Evolutionary conservation across 225 moss, liverwort and hornwort genomes (phyloP).

Genomic region (Bryoerythrophyllum caledonicum): DNA sequence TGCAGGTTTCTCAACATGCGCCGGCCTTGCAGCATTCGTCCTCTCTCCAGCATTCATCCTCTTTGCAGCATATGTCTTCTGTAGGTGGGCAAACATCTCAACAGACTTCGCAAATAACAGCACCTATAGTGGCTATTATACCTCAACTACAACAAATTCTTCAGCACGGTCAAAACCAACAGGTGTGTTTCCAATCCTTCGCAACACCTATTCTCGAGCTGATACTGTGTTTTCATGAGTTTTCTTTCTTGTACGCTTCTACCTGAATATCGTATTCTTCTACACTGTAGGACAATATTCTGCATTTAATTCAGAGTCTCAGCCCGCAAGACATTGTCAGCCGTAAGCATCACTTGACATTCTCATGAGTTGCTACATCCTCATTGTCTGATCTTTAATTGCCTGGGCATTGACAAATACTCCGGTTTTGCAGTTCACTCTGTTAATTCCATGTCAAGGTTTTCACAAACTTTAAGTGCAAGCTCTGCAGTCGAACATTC

Average conservation of each 20-base stretch:
- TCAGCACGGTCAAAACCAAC: conserved; percentile 57
- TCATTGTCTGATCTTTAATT: background rate
- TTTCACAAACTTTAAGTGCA: conserved; percentile 55
- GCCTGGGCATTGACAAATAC: conserved; percentile 13
- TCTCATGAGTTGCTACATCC: background rate
- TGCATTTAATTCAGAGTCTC: conserved; percentile 57
- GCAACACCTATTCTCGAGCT: background rate
- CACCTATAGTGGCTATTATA: conserved; percentile 45
- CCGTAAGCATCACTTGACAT: conserved; percentile 37
- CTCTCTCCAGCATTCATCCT: conserved; percentile 19
- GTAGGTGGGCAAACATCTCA: conserved; percentile 38
- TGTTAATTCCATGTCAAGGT: conserved; percentile 43
- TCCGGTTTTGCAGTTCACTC: conserved; percentile 46
- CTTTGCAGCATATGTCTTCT: conserved; percentile 40
- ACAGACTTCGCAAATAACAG: conserved; percentile 34
- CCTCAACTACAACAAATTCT: conserved; percentile 57
- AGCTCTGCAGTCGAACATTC: conserved; percentile 47
- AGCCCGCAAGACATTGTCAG: conserved; percentile 38
- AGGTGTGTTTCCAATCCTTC: conserved; percentile 32
- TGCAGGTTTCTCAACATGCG: conserved; percentile 41
- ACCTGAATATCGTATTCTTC: conserved; percentile 17
- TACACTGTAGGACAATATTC: conserved; percentile 45
- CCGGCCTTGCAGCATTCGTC: conserved; percentile 23
- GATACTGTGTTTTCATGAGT: conserved; percentile 15
- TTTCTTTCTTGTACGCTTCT: conserved; percentile 22